These are phyloP conservation scores for Solanum chiquidenum DNA, from an alignment of 257 asterid genomes.

Conservation along the genomic window DNA sequence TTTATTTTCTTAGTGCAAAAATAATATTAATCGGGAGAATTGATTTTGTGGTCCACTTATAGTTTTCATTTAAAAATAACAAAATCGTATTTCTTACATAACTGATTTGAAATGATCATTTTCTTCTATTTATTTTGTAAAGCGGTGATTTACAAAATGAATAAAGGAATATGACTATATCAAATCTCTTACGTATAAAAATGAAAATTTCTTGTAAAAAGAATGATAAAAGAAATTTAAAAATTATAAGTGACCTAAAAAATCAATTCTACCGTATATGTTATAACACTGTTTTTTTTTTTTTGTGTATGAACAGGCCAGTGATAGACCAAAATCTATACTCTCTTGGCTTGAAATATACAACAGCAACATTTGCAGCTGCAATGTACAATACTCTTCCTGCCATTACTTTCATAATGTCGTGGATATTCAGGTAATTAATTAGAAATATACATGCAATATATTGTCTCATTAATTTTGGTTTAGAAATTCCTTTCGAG, in stretches of 20 bases:
- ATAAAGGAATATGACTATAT: neutral
- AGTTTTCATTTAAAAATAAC: neutral
- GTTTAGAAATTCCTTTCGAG: neutral
- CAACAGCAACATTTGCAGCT: constrained; percentile 93
- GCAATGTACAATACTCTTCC: constrained; percentile 93
- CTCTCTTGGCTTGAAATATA: constrained; percentile 81
- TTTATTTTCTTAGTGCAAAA: neutral
- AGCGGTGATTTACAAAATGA: neutral
- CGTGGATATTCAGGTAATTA: constrained; percentile 63
- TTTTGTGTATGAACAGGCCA: constrained; percentile 34
- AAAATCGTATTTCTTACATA: no score
- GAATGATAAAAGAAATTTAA: no score
- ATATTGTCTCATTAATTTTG: neutral
- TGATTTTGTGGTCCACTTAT: neutral
- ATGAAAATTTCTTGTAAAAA: no score
- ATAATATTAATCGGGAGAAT: neutral
- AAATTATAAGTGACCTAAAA: neutral
- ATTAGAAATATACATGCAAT: neutral
- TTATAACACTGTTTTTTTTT: neutral
- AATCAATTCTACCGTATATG: neutral
- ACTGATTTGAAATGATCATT: no score
- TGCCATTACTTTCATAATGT: constrained; percentile 76
- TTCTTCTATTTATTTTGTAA: neutral
- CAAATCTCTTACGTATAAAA: no score
- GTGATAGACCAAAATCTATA: constrained; percentile 88